Conservation (phyloP, 2,329 filamentous ascomycete genomes). For the Phyllosticta citrichinensis region DNA sequence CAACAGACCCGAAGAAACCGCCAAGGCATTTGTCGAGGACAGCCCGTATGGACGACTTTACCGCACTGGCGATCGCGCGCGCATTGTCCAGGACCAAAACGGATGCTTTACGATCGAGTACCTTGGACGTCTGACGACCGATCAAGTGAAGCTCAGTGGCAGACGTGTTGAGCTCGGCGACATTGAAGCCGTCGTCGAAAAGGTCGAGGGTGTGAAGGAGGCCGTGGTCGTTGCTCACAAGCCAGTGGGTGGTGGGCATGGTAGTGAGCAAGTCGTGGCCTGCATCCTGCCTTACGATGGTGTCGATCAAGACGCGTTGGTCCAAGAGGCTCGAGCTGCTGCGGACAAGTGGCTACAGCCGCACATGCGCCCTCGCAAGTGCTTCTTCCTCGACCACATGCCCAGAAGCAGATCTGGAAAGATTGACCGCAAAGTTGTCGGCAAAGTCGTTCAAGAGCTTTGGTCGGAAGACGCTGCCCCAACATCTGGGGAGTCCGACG, state of each 20-base stretch:
- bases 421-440: constrained; percentile 49
- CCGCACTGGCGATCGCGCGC: constrained; percentile 68
- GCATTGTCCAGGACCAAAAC: constrained; percentile 41
- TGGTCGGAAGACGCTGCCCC: not conserved
- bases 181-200: constrained; percentile 13
- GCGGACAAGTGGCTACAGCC: constrained; percentile 53
- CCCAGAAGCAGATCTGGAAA: constrained; percentile 71
- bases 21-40: constrained; percentile 24
- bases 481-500: not conserved
- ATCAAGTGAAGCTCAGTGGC: constrained; percentile 72
- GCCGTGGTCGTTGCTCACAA: constrained; percentile 24
- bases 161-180: constrained; percentile 66
- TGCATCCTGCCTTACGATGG: not conserved
- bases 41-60: constrained; percentile 52
- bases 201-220: constrained; percentile 37
- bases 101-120: constrained; percentile 59
- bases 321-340: not conserved
- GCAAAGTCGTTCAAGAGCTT: constrained; percentile 3
- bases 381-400: constrained; percentile 52
- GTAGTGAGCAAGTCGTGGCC: constrained; percentile 5
- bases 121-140: constrained; percentile 61
- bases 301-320: constrained; percentile 14
- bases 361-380: constrained; percentile 68
- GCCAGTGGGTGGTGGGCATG: constrained; percentile 13
- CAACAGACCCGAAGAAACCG: constrained; percentile 50